A percentile compares a stretch with the other conserved stretches of the same genome.
Evolutionary conservation across 169 alveolate species (phyloP).

Genomic region (Neospora caninum): DNA sequence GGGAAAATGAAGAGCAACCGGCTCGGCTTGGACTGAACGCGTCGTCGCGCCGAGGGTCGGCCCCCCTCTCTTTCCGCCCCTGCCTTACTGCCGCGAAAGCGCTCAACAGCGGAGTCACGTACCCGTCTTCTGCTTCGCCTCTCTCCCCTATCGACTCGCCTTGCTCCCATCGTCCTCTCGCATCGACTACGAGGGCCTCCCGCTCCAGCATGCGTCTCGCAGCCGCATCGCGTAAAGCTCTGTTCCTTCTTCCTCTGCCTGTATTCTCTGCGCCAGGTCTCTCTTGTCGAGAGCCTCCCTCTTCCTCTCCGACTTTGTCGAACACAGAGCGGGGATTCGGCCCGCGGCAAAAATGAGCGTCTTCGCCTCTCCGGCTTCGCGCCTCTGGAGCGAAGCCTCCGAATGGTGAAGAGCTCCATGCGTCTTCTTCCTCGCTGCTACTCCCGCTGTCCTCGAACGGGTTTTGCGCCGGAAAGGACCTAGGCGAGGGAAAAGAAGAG

Average conservation of each 20-base stretch:
- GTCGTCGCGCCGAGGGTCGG: too few species aligned
- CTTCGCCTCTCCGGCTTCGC: neutral
- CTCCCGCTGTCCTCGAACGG: neutral
- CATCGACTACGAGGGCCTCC: neutral
- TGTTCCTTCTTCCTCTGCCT: neutral
- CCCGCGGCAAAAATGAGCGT: too few species aligned
- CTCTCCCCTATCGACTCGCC: neutral
- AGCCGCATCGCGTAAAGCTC: neutral
- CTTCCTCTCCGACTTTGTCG: too few species aligned
- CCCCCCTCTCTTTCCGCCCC: neutral
- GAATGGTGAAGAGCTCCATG: neutral
- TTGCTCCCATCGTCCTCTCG: neutral
- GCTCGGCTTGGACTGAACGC: too few species aligned
- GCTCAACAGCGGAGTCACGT: neutral
- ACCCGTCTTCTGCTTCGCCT: neutral
- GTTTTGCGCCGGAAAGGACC: too few species aligned
- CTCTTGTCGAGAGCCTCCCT: too few species aligned
- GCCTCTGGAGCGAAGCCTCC: neutral
- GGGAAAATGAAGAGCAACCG: too few species aligned
- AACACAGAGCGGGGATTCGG: too few species aligned
- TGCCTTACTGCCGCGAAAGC: constrained; percentile 1
- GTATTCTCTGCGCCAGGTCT: neutral
- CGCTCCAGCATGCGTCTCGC: neutral
- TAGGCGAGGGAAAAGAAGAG: neutral
- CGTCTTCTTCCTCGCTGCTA: neutral